These are phyloP conservation scores for Gypsophila paniculata DNA, from an alignment of 179 eudicot species.

Conservation along the genomic window DNA sequence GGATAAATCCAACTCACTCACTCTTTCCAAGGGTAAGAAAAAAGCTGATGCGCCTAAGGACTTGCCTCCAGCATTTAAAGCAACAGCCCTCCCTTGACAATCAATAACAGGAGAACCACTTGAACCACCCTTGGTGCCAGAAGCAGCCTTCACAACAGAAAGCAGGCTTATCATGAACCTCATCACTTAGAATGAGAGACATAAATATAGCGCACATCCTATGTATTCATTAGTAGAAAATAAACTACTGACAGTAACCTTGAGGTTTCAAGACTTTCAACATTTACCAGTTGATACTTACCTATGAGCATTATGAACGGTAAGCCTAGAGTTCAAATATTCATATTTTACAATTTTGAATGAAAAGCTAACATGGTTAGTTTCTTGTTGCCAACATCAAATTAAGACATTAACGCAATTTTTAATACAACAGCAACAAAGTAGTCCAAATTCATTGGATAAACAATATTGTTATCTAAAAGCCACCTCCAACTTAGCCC, in stretches of 20 bases:
- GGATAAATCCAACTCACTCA: conserved; percentile 43
- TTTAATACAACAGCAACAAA: not conserved
- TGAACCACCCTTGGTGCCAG: conserved; percentile 98
- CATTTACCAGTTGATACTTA: not conserved
- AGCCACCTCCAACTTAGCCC: not conserved
- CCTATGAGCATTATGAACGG: not conserved
- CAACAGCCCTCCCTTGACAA: conserved; percentile 98
- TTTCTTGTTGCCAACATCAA: not conserved
- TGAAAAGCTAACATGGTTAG: no score
- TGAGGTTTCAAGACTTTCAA: not conserved
- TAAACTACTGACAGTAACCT: not conserved
- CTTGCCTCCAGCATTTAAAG: conserved; percentile 97
- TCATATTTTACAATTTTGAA: no score
- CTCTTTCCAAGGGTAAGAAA: conserved; percentile 92
- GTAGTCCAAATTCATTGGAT: not conserved
- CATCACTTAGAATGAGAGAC: no score
- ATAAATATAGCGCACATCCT: not conserved
- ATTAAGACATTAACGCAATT: not conserved
- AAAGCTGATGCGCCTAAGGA: conserved; percentile 96
- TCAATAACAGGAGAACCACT: conserved; percentile 99
- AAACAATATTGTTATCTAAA: not conserved
- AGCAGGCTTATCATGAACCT: not conserved
- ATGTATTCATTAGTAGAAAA: not conserved
- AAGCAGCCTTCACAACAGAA: conserved; percentile 66
- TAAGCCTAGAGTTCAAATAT: not conserved